Evolutionary conservation across 129 eudicot species (phyloP).

Genomic region (Flaveria bidentis): DNA sequence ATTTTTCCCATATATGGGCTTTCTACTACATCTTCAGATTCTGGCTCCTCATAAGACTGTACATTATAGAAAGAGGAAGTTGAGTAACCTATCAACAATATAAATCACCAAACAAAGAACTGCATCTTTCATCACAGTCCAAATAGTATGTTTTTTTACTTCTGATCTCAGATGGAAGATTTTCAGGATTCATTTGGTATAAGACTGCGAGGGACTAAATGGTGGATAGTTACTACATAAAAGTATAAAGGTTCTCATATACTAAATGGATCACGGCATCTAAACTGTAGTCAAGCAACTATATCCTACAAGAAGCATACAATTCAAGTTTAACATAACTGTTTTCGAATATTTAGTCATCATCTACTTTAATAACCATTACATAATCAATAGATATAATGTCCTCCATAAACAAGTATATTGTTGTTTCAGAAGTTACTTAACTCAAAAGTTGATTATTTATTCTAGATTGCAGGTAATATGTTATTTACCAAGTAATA

Average conservation of each 20-base stretch:
- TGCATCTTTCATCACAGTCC: neutral
- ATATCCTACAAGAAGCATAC: neutral
- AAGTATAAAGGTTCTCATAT: neutral
- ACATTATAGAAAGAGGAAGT: slow-evolving; percentile 13
- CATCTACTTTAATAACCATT: neutral
- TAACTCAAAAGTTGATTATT: neutral
- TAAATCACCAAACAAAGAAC: neutral
- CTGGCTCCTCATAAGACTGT: slow-evolving; percentile 54
- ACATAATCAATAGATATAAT: neutral
- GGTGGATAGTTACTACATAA: slow-evolving; percentile 3
- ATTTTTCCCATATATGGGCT: slow-evolving; percentile 45
- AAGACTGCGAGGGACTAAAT: neutral
- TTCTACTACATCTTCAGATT: slow-evolving; percentile 57
- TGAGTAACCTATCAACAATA: neutral
- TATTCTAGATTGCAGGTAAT: neutral
- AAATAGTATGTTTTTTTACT: neutral
- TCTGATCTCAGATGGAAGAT: neutral
- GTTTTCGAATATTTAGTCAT: neutral
- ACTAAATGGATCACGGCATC: neutral
- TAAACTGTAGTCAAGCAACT: neutral
- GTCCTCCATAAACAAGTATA: neutral
- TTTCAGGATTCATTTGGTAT: neutral
- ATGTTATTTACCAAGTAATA: neutral
- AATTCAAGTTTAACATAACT: neutral
- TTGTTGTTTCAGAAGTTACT: neutral